These are phyloP conservation scores for Populus tremula DNA, from an alignment of 345 rosid species.

Conservation along the genomic window DNA sequence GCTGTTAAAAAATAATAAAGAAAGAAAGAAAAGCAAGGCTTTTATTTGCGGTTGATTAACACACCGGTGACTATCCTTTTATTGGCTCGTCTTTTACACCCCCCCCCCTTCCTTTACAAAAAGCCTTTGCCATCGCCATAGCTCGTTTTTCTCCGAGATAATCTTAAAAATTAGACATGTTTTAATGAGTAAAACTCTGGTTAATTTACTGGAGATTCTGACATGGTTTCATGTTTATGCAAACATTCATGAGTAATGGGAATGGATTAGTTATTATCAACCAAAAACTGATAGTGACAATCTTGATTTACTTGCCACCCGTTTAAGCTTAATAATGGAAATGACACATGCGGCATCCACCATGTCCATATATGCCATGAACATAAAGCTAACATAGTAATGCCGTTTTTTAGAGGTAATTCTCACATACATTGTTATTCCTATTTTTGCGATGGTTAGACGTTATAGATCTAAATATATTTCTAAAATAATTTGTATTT, in stretches of 20 bases:
- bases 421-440: not conserved
- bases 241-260: no score
- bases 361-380: no score
- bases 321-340: no score
- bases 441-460: no score
- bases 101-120: not conserved
- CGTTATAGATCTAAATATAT: no score
- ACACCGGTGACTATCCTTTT: not conserved
- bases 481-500: no score
- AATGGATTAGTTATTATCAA: no score
- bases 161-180: not conserved
- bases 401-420: no score
- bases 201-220: not conserved
- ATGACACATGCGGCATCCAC: no score
- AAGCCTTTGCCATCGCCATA: constrained; percentile 5
- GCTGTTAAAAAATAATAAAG: not conserved
- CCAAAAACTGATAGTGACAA: no score
- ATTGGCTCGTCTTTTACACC: not conserved
- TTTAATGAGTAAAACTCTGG: not conserved
- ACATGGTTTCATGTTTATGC: not conserved
- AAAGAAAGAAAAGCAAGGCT: not conserved
- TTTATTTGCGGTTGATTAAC: not conserved
- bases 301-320: no score
- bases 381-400: no score
- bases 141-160: not conserved